Evolutionary conservation across 768 basidiomycete species (phyloP).

Genomic region (Coprinellus aureogranulatus): DNA sequence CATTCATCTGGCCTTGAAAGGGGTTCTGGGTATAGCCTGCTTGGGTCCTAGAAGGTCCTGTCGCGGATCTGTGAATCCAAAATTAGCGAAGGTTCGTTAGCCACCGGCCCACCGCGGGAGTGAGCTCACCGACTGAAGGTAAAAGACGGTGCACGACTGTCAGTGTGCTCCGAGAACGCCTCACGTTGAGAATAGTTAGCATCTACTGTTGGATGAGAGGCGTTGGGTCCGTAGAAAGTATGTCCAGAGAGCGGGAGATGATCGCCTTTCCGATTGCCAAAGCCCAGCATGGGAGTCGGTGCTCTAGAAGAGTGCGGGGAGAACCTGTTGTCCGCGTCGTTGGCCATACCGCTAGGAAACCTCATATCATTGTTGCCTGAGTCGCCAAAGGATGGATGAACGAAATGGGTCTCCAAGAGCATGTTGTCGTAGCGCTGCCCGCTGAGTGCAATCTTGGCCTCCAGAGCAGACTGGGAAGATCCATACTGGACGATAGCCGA

Average conservation of each 20-base stretch:
- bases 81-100: not conserved
- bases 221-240: not conserved
- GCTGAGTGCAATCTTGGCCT: constrained; percentile 61
- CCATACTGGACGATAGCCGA: constrained; percentile 67
- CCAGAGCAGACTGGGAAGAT: constrained; percentile 51
- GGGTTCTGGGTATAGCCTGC: too few relatives aligned
- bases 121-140: not conserved
- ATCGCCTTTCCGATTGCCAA: not conserved
- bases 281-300: not conserved
- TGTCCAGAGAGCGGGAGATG: not conserved
- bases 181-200: not conserved
- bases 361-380: not conserved
- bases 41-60: not conserved
- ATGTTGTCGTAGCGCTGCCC: constrained; percentile 60
- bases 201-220: not conserved
- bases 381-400: constrained; percentile 18
- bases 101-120: not conserved
- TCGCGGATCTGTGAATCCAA: not conserved
- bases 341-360: not conserved
- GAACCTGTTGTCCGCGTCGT: not conserved
- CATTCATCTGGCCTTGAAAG: not conserved
- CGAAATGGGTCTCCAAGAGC: constrained; percentile 34
- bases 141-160: not conserved
- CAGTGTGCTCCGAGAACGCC: not conserved
- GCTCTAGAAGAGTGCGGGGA: not conserved